Base-by-base conservation (phyloP, 768 basidiomycete genomes). In the Podaxis pistillaris region DNA sequence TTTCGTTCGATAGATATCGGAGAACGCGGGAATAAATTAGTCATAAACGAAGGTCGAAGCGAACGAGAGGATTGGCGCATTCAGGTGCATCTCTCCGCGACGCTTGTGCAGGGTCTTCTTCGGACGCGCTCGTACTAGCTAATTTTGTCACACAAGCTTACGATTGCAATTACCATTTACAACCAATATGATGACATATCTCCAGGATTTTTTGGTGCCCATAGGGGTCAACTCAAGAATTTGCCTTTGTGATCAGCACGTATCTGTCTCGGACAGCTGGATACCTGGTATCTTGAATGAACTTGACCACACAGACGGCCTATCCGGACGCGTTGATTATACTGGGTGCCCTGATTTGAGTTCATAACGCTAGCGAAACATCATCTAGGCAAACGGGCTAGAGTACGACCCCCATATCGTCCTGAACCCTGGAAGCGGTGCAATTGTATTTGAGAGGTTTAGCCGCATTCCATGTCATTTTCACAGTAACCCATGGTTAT, bases 1-100 rank as follows among this genome's bases (percentile, higher is more conserved):
- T 24, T 50, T 50, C 19, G 12, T 50, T 50, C 12, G 12, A 11
- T 24, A 9, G 38, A 47, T 24, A n/a, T 62, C 60, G 60, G 60
- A 55, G 60, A 56, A 12, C 52, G 60, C 36, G 60, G 60, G 60
- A 62, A 62, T 41, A 55, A 36, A 46, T 47, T 26, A 26, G 30
- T 40, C 33, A 28, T 47, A 30, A 19, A 33, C n/a, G 3, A 46
- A 26, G 19, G 40, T 26, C 26, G 52, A 55, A 24, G 49, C 47
- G 58, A 49, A 49, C 26, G 51, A 37, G 24, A 54, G 40, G 50
- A 46, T 41, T 30, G 51, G 30, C 3, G 37, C 28, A 28, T 38
- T n/a, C 19, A 51, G 33, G 49, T 24, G 19, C 50, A 30, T 38
- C 17, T 30, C 36, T 51, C 40, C 41, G 17, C 24, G 15, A 15